Conservation (phyloP, 2,329 filamentous ascomycete genomes). For the Calcarisporium arbuscula region DNA sequence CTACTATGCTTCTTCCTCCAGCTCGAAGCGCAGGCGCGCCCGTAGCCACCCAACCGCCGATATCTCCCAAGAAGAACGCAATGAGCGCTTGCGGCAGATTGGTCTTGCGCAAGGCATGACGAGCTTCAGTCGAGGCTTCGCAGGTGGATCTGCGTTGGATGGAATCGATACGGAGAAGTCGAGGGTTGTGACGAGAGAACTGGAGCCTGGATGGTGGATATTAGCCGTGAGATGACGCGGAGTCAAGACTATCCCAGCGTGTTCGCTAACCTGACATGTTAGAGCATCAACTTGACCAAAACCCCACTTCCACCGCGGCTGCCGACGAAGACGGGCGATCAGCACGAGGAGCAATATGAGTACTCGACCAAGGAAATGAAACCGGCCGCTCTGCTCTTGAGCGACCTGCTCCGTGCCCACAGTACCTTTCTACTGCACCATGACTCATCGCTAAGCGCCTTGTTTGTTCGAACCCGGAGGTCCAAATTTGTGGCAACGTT, state of each 20-base stretch:
- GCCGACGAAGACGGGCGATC: constrained; percentile 32
- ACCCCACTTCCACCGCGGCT: constrained; percentile 54
- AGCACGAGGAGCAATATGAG: constrained; percentile 49
- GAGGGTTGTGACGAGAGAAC: constrained; percentile 75
- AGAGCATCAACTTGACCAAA: constrained; percentile 68
- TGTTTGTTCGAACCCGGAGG: constrained; percentile 60
- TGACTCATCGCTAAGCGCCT: constrained; percentile 61
- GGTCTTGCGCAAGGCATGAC: constrained; percentile 96
- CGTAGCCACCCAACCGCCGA: constrained; percentile 35
- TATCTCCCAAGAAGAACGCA: constrained; percentile 59
- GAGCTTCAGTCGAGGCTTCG: constrained; percentile 84
- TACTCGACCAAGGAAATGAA: constrained; percentile 90
- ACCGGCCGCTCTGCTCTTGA: constrained; percentile 67
- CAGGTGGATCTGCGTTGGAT: constrained; percentile 68
- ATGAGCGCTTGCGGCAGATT: constrained; percentile 86
- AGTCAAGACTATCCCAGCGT: neutral
- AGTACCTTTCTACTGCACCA: constrained; percentile 84
- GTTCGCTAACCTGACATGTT: neutral
- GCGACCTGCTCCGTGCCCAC: constrained; percentile 79
- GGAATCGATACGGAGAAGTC: constrained; percentile 87
- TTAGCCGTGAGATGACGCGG: constrained; percentile 59
- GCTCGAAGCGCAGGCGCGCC: constrained; percentile 35
- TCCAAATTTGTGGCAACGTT: constrained; percentile 66
- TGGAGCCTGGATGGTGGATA: constrained; percentile 94
- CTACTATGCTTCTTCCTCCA: constrained; percentile 69